Evolutionary conservation across 169 alveolate species (phyloP), one percentile per base, ranked within the genome.

Genomic region (Plasmodium fragile): DNA sequence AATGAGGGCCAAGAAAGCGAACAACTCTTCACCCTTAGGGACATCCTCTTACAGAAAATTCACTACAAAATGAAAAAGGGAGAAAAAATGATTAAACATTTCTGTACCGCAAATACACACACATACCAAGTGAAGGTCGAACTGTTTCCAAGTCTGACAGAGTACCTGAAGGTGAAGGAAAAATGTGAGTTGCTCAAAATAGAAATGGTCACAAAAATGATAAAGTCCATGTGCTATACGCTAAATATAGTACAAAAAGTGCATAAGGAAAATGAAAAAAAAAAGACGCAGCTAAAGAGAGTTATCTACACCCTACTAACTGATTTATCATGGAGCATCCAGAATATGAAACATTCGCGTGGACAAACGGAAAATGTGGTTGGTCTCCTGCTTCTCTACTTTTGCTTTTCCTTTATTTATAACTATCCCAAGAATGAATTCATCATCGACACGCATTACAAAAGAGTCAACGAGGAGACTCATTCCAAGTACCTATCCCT

Each of bases 391-490:
- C 49, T 77, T 78, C 45, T 87, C 34, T 87, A 87, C 72, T 65
- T 87, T 79, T 77, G 89, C 73, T 87, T 87, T 65, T 87, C 89
- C 32, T 87, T 87, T 59, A 16, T 87, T 36, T 87, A 87, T 78
- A 87, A 87, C 32, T 87, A 53, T 39, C 39, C 41, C 8, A n/a
- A 52, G 43, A 87, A 87, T 87, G 93, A 87, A 53, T 87, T 87
- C 81, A 55, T 87, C 70, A 87, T 87, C 70, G 93, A 87, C 49
- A 87, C 73, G 30, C 72, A 87, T 55, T 82, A 65, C 72, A 77
- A 59, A 69, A 77, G 71, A 43, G n/a, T 28, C 13, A 73, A 89
- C 13, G 34, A 34, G 41, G 18, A 18, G 11, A 28, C 18, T 2
- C 53, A 72, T 71, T 25, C 53, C 11, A 43, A 72, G 30, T 32